These are phyloP conservation scores for Gentiana macrophylla DNA, from an alignment of 257 asterid genomes.

Conservation along the genomic window DNA sequence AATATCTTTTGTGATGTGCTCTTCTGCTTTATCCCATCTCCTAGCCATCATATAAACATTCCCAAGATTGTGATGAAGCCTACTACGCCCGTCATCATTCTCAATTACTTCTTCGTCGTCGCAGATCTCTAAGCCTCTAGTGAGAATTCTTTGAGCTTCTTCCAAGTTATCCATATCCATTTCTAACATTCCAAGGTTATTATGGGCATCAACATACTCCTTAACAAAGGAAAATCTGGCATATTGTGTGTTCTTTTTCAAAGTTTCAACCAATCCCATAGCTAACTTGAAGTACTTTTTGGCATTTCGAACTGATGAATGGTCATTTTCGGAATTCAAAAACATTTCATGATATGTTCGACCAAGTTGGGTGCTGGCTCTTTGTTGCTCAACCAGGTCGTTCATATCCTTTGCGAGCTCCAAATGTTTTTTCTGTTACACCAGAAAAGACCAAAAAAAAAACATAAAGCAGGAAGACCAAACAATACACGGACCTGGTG, in stretches of 20 bases:
- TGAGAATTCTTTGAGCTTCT: slow-evolving; percentile 60
- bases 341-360: slow-evolving; percentile 90
- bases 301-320: slow-evolving; percentile 50
- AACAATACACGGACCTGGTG: no score
- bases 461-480: background rate
- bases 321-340: slow-evolving; percentile 69
- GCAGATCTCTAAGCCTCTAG: slow-evolving; percentile 59
- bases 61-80: slow-evolving; percentile 98
- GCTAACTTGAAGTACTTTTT: slow-evolving; percentile 65
- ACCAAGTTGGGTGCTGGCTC: slow-evolving; percentile 97
- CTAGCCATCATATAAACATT: slow-evolving; percentile 65
- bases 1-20: slow-evolving; percentile 68
- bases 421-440: slow-evolving; percentile 69
- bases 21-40: slow-evolving; percentile 59
- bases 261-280: slow-evolving; percentile 51
- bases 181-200: slow-evolving; percentile 93
- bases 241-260: slow-evolving; percentile 37
- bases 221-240: slow-evolving; percentile 35
- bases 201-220: slow-evolving; percentile 88
- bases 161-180: slow-evolving; percentile 71
- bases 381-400: slow-evolving; percentile 79
- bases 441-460: background rate
- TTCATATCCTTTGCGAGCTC: slow-evolving; percentile 63
- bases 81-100: slow-evolving; percentile 69
- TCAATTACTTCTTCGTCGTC: slow-evolving; percentile 80